Evolutionary conservation across 2,329 filamentous ascomycete genomes (phyloP), one percentile per base, ranked within the genome.

Genomic region (Colletotrichum truncatum): DNA sequence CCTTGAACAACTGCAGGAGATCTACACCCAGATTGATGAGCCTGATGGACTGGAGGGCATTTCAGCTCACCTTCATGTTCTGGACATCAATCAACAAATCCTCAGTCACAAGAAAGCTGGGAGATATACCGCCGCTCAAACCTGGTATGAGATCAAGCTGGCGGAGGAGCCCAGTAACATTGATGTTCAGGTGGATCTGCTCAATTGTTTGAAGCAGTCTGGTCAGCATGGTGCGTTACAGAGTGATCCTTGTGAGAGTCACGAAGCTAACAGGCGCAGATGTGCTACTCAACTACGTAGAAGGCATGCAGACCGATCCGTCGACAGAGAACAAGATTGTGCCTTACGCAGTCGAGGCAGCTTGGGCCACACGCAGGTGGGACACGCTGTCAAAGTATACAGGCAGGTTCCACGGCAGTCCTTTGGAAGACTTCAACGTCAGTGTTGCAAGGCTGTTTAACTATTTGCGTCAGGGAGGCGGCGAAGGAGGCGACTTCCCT

Each of bases 11-110:
- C 82, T 99, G 23, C 95, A 98, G 73, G 90, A 95, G 56, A 97
- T 99, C 16, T 99, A 99, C 77, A 93, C 93, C 1, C 92, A 98
- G 71, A 98, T 99, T 66, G 96, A 99, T 73, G 96, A 99, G 72
- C 97, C 96, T 0, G 96, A 99, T 76, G 94, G 95, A 1, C 90
- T 99, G 32, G 94, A 98, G 74, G 96, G 96, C 3, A 95, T 99
- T 66, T 97, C 95, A 2, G 89, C 93, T 18, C 92, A 96, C 74
- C 82, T 98, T 3, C 91, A 92, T 64, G 89, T 94, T 10, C 82
- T 98, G n/a, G 93, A 97, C 69, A 91, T 98, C 52, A 92, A 97
- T 66, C 95, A 98, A 75, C 94, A 98, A 75, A 91, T 98, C 30
- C 84, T 98, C 59, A 93, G 97, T 71, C 94, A 99, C 78, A 89